A percentile compares a stretch with the other conserved stretches of the same genome.
Evolutionary conservation across 345 rosid species (phyloP).

Genomic region (Rhizophora apiculata): DNA sequence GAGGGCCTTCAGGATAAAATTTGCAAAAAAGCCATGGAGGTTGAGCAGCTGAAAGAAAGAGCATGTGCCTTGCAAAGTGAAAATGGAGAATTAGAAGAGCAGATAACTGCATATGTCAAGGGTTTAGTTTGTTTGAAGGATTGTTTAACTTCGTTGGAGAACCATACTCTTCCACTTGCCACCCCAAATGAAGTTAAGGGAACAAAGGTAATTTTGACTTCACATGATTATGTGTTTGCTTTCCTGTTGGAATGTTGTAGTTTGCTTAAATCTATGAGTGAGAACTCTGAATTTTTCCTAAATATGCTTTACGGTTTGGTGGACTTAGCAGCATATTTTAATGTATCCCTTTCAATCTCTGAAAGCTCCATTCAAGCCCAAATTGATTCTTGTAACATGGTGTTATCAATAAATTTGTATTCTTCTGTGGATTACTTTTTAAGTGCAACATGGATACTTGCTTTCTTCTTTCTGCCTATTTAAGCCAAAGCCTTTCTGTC

Average conservation of each 20-base stretch:
- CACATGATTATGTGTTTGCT: background rate
- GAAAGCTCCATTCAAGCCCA: no score
- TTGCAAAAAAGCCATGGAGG: constrained; percentile 42
- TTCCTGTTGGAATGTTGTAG: constrained; percentile 7
- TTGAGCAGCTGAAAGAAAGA: constrained; percentile 54
- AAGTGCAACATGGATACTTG: no score
- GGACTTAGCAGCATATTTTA: background rate
- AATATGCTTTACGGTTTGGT: background rate
- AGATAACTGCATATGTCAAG: constrained; percentile 48
- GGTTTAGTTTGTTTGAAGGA: constrained; percentile 56
- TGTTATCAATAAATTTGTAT: constrained; percentile 4
- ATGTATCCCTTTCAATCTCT: no score
- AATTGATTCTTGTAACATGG: background rate
- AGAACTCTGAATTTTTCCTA: background rate
- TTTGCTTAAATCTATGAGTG: background rate
- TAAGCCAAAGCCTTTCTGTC: constrained; percentile 3
- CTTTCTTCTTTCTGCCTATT: background rate
- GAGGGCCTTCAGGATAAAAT: constrained; percentile 37
- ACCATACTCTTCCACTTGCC: constrained; percentile 34
- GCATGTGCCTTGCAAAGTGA: constrained; percentile 49
- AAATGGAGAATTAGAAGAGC: constrained; percentile 53
- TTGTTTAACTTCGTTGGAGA: constrained; percentile 60
- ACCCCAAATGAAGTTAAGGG: constrained; percentile 32
- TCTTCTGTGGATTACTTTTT: background rate
- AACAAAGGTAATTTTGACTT: constrained; percentile 43